Conservation (phyloP, 768 basidiomycete genomes). For the Tricholoma hemisulphureum region DNA sequence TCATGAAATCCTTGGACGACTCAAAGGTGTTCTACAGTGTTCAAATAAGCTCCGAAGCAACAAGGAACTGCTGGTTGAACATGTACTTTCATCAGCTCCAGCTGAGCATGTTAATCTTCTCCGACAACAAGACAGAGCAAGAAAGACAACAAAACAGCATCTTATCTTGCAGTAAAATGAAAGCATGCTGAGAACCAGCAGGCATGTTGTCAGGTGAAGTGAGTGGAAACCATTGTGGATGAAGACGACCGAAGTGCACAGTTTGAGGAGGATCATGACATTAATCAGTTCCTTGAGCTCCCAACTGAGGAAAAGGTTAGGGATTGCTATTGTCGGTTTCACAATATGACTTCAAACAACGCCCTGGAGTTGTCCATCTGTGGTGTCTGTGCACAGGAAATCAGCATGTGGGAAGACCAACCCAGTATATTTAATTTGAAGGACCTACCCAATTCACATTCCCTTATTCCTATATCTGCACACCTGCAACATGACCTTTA, state of each 20-base stretch:
- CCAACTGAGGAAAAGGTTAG: neutral
- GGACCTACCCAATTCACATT: neutral
- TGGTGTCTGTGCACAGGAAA: constrained; percentile 10
- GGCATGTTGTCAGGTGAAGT: no score
- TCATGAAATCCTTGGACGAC: neutral
- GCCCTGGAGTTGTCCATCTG: constrained; percentile 5
- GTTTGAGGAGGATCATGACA: constrained; percentile 5
- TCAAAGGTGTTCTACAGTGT: neutral
- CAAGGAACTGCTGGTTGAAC: neutral
- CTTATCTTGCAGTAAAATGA: neutral
- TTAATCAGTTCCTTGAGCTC: neutral
- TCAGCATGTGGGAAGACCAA: neutral
- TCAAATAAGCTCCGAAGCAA: neutral
- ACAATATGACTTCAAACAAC: constrained; percentile 5
- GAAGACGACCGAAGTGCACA: neutral
- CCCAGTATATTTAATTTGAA: neutral
- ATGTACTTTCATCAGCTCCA: neutral
- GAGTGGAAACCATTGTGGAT: no score
- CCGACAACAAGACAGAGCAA: neutral
- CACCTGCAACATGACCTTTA: constrained; percentile 10
- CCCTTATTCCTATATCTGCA: neutral
- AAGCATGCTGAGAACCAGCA: no score
- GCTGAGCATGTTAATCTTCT: neutral
- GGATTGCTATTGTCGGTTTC: constrained; percentile 1
- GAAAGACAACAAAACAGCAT: neutral